These are phyloP conservation scores for Lithohypha guttulata DNA, from an alignment of 2,329 filamentous ascomycete species.

Conservation along the genomic window DNA sequence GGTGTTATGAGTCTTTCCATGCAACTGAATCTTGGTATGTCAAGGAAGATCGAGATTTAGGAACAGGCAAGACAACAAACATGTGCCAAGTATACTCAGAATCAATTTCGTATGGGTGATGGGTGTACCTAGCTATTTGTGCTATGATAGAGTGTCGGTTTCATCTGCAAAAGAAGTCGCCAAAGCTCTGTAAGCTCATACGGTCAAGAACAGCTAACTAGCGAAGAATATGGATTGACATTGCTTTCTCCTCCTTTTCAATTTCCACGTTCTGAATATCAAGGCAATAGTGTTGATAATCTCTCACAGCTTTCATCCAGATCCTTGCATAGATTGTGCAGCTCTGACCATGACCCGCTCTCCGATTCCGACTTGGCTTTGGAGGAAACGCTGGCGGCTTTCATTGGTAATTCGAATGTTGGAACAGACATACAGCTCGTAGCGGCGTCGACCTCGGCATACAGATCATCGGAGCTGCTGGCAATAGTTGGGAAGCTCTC, in stretches of 20 bases:
- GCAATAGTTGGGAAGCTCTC: not conserved
- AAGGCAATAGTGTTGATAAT: conserved; percentile 11
- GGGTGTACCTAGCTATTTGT: no score
- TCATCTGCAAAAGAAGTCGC: no score
- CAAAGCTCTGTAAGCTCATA: no score
- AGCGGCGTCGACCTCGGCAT: conserved; percentile 9
- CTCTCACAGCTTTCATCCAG: conserved; percentile 17
- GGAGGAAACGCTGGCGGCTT: conserved; percentile 12
- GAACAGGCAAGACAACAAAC: no score
- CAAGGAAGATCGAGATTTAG: no score
- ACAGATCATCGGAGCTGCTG: conserved; percentile 39
- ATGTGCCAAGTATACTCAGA: no score
- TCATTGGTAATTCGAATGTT: not conserved
- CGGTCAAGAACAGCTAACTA: conserved; percentile 10
- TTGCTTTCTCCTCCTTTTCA: conserved; percentile 20
- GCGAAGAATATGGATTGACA: conserved; percentile 13
- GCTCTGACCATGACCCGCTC: conserved; percentile 2
- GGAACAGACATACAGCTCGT: no score
- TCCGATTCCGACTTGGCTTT: conserved; percentile 10
- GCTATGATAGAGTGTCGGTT: no score
- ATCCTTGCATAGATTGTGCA: conserved; percentile 13
- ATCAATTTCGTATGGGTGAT: no score
- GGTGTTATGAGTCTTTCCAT: no score
- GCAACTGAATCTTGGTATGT: no score
- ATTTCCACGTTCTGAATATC: no score